Base-by-base conservation (phyloP, 371 early-diverging fungal species). In the Rhizopus stolonifer region DNA sequence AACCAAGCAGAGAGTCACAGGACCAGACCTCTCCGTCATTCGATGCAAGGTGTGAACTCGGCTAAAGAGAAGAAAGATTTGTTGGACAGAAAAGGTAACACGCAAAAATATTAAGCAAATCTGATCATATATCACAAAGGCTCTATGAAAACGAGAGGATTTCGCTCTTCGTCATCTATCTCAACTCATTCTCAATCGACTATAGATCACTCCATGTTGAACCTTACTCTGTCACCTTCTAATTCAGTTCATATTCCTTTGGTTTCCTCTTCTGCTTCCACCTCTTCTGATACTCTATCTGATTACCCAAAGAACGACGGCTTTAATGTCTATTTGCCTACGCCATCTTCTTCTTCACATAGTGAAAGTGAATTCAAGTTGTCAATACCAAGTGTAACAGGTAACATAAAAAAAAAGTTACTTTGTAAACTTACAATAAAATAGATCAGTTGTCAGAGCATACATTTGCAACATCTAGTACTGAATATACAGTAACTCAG, bases 21-120 rank as follows among this genome's bases (percentile, higher is more conserved):
- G 53, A 56, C 61, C 42, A 61, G 77, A 32, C 71, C 53, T 10
- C 66, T 67, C 42, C 73, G 77, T 34, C 74, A 77, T 51, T 77
- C 77, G 0, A 74, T 77, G 2, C 77, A 77, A 48, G 77, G 77
- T 22, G 73, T 73, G 8, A 61, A 59, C 26, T 72, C 67, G 13
- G 64, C 72, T 29, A 70, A 70, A 50, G 77, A 77, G 40, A 71
- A 77, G 47, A 55, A 60, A 2, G 31, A 29, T 10, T 29, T 29
- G 31, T 29, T 29, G 31, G 31, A 29, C 31, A 29, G 31, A 29
- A 29, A 29, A 29, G 31, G 31, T 29, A 29, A 29, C 31, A 29
- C 31, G 31, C 40, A 49, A 24, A 18, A 53, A 54, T 57, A 54
- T n/a, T n/a, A n/a, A n/a, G n/a, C n/a, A n/a, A n/a, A n/a, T n/a